Percentiles rank a stretch among this genome's conserved stretches.
Evolutionary conservation across 2,329 filamentous ascomycete species (phyloP).

Genomic region (Aspergillus brunneoviolaceus): DNA sequence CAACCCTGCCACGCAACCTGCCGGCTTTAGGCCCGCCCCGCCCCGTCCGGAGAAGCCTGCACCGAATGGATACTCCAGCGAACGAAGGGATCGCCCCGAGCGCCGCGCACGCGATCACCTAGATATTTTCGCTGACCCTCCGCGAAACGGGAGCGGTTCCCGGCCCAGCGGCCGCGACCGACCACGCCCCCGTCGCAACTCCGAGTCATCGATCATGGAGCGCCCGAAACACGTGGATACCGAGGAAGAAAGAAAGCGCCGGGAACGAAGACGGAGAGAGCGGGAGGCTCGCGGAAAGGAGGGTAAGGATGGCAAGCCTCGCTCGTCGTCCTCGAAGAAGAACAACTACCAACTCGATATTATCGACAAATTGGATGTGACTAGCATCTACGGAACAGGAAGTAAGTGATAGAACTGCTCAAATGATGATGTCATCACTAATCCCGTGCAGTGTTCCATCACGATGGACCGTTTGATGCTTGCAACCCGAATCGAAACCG

Average conservation of each 20-base stretch:
- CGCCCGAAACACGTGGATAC: constrained; percentile 48
- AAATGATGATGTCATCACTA: constrained; percentile 2
- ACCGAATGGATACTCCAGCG: constrained; percentile 24
- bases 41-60: constrained; percentile 35
- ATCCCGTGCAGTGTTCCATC: constrained; percentile 75
- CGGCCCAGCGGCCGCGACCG: constrained; percentile 33
- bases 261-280: constrained; percentile 50
- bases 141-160: constrained; percentile 28
- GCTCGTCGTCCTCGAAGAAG: constrained; percentile 39
- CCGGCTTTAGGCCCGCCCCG: constrained; percentile 37
- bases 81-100: constrained; percentile 29
- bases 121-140: constrained; percentile 52
- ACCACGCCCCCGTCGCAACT: constrained; percentile 57
- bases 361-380: constrained; percentile 95
- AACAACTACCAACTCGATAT: constrained; percentile 65
- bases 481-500: constrained; percentile 93
- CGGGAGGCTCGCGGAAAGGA: constrained; percentile 45
- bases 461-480: constrained; percentile 95
- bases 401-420: constrained; percentile 53
- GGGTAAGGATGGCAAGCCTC: constrained; percentile 37
- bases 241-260: constrained; percentile 52
- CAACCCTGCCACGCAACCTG: constrained; percentile 34
- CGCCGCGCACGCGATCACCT: constrained; percentile 36
- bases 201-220: constrained; percentile 62
- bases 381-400: constrained; percentile 90